Percentiles rank a stretch among this genome's conserved stretches.
These are phyloP conservation scores for Kingdonia uniflora DNA, from an alignment of 164 flowering plant genomes.

Conservation along the genomic window DNA sequence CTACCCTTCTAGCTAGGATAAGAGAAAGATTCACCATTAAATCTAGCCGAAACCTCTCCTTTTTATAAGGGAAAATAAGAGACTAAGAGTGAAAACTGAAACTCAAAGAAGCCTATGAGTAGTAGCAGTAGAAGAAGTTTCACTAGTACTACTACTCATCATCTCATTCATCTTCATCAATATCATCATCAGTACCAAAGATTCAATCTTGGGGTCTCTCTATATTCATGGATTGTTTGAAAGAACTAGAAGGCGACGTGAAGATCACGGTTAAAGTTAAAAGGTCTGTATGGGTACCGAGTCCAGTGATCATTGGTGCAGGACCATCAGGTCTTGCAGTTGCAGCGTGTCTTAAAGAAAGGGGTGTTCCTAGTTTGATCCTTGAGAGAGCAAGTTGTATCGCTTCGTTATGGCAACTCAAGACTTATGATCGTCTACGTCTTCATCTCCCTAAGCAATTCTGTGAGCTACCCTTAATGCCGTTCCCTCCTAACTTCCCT, in stretches of 20 bases:
- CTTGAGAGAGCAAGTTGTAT: constrained; percentile 58
- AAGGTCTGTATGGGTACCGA: constrained; percentile 25
- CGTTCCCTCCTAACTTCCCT: constrained; percentile 55
- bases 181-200: no score
- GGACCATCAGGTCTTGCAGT: constrained; percentile 81
- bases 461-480: constrained; percentile 64
- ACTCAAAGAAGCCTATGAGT: no score
- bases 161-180: no score
- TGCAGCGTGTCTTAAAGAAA: constrained; percentile 58
- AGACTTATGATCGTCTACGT: constrained; percentile 62
- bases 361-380: constrained; percentile 40
- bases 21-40: no score
- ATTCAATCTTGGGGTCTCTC: no score
- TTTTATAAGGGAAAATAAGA: no score
- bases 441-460: constrained; percentile 78
- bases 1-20: no score
- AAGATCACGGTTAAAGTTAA: constrained; percentile 3
- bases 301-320: constrained; percentile 69
- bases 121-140: no score
- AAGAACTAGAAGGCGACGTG: constrained; percentile 42
- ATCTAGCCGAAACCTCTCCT: no score
- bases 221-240: constrained; percentile 31
- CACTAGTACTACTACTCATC: no score
- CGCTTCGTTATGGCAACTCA: constrained; percentile 71
- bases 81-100: no score